Percentiles rank a stretch among this genome's conserved stretches.
Conservation (phyloP, 2,329 filamentous ascomycete genomes). For the Talaromyces atroroseus region DNA sequence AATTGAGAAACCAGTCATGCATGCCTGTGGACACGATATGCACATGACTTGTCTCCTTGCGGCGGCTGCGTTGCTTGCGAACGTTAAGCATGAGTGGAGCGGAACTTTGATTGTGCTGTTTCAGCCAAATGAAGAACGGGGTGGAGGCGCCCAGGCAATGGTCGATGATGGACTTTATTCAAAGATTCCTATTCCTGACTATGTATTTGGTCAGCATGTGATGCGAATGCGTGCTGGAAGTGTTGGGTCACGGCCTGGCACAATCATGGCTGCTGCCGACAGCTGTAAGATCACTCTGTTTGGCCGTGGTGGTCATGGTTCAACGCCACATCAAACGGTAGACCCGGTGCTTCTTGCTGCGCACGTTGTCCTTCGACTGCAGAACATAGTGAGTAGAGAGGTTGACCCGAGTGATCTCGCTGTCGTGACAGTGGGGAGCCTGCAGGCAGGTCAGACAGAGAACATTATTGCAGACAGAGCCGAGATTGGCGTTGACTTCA, state of each 20-base stretch:
- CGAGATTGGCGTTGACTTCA: slow-evolving; percentile 51
- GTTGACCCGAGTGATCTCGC: slow-evolving; percentile 48
- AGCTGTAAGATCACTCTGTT: slow-evolving; percentile 50
- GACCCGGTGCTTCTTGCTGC: slow-evolving; percentile 57
- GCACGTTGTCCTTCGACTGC: slow-evolving; percentile 52
- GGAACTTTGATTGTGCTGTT: slow-evolving; percentile 62
- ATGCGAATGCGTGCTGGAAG: slow-evolving; percentile 41
- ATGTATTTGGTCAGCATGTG: slow-evolving; percentile 54
- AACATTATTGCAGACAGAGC: slow-evolving; percentile 56
- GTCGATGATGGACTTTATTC: slow-evolving; percentile 54
- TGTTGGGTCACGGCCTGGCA: slow-evolving; percentile 34
- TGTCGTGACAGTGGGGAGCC: slow-evolving; percentile 54
- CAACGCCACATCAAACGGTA: slow-evolving; percentile 50
- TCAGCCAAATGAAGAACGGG: slow-evolving; percentile 63
- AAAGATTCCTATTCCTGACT: slow-evolving; percentile 50
- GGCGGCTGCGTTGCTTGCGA: slow-evolving; percentile 47
- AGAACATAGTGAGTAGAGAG: slow-evolving; percentile 55
- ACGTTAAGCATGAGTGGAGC: slow-evolving; percentile 46
- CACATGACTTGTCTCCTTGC: slow-evolving; percentile 54
- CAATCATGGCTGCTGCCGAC: slow-evolving; percentile 42
- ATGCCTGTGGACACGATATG: slow-evolving; percentile 59
- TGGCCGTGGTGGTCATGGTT: slow-evolving; percentile 55
- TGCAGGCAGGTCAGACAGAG: slow-evolving; percentile 56
- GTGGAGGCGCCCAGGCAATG: slow-evolving; percentile 58
- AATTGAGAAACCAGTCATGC: slow-evolving; percentile 53